Percentiles rank a stretch among this genome's conserved stretches.
phyloP scores from a whole-genome alignment of 1,284 basidiomycete species.

The Cerioporus squamosus region DNA sequence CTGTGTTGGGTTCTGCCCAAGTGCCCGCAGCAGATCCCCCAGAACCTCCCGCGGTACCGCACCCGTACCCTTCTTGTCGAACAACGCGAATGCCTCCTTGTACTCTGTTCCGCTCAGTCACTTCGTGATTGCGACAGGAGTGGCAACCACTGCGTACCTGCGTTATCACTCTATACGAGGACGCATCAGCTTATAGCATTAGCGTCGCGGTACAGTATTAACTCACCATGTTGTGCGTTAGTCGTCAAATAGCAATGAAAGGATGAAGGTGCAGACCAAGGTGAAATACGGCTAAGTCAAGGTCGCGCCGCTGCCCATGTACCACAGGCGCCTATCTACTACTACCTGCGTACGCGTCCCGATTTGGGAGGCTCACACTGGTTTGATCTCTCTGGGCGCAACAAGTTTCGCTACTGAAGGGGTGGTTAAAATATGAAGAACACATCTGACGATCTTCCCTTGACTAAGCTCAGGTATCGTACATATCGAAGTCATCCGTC shows the following conservation, averaged over 20 bases:
- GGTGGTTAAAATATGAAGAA: too few species aligned
- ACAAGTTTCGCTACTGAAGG: too few species aligned
- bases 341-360: too few species aligned
- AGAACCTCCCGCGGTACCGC: slow-evolving; percentile 87
- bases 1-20: slow-evolving; percentile 99
- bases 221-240: slow-evolving; percentile 19
- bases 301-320: neutral
- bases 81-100: slow-evolving; percentile 96
- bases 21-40: slow-evolving; percentile 93
- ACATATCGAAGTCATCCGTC: too few species aligned
- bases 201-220: neutral
- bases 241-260: neutral
- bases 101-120: slow-evolving; percentile 71
- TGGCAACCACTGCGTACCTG: slow-evolving; percentile 43
- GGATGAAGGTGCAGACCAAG: neutral
- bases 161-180: slow-evolving; percentile 60
- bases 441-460: too few species aligned
- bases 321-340: too few species aligned
- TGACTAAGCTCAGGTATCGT: too few species aligned
- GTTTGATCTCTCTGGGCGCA: too few species aligned
- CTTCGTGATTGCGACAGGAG: neutral
- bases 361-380: too few species aligned
- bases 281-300: neutral
- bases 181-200: slow-evolving; percentile 1
- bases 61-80: slow-evolving; percentile 95